These are phyloP conservation scores for Proteromonas lacertae DNA, from an alignment of 352 stramenopile species.

Conservation along the genomic window DNA sequence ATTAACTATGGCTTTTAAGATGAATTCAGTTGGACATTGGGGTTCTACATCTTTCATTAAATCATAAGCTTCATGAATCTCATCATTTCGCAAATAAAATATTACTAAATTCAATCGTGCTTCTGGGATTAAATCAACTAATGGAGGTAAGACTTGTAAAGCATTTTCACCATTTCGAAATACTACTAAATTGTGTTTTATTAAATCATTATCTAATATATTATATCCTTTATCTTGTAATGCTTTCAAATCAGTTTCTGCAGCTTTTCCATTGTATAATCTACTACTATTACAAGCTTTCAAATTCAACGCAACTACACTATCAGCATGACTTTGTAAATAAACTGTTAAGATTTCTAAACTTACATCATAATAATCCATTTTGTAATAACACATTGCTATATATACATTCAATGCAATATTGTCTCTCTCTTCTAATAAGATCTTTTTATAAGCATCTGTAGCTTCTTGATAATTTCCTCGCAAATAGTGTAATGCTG, in stretches of 20 bases:
- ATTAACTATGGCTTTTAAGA: conserved; percentile 41
- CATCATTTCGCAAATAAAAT: conserved; percentile 25
- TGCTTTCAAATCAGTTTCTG: conserved; percentile 61
- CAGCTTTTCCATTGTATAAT: conserved; percentile 71
- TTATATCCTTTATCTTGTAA: conserved; percentile 2
- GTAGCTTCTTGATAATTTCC: conserved; percentile 64
- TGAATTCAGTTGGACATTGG: conserved; percentile 37
- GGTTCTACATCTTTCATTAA: conserved; percentile 70
- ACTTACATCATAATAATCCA: conserved; percentile 80
- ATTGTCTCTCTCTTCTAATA: conserved; percentile 70
- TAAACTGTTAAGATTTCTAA: conserved; percentile 80
- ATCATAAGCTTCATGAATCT: conserved; percentile 60
- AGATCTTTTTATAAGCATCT: conserved; percentile 71
- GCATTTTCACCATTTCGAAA: conserved; percentile 64
- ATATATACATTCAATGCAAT: conserved; percentile 83
- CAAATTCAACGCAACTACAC: conserved; percentile 58
- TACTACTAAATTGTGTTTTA: conserved; percentile 73
- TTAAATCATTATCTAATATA: conserved; percentile 45
- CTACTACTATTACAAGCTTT: conserved; percentile 87
- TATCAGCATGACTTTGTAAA: conserved; percentile 40
- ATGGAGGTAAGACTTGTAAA: conserved; percentile 44
- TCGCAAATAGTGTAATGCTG: conserved; percentile 68
- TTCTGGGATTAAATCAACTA: conserved; percentile 59
- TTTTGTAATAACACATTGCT: conserved; percentile 93
- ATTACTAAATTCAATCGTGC: conserved; percentile 67